Evolutionary conservation across 2,329 filamentous ascomycete genomes (phyloP).

Genomic region (Exserohilum rostratum): DNA sequence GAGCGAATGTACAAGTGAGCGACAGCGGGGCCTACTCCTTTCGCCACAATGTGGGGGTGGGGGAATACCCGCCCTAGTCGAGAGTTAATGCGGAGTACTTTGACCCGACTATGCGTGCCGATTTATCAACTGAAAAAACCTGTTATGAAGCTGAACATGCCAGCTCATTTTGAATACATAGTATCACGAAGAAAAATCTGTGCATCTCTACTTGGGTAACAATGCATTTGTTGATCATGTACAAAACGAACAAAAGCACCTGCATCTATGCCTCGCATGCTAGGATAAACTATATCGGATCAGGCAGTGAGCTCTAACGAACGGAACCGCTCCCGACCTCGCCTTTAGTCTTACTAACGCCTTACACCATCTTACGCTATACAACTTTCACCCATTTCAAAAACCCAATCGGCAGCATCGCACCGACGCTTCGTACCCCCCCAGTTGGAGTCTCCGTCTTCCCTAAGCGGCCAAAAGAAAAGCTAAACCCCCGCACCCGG

Average conservation of each 20-base stretch:
- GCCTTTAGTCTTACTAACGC: neutral
- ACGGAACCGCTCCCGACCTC: neutral
- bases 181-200: neutral
- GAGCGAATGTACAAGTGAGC: conserved; percentile 21
- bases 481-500: conserved; percentile 1
- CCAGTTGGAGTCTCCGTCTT: neutral
- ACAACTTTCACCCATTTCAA: neutral
- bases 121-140: neutral
- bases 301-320: neutral
- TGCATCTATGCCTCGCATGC: too few relatives aligned
- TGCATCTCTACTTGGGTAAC: neutral
- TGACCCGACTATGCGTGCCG: neutral
- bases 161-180: too few relatives aligned
- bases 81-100: too few relatives aligned
- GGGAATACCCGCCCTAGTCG: neutral
- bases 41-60: neutral
- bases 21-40: neutral
- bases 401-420: conserved; percentile 1
- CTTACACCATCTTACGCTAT: too few relatives aligned
- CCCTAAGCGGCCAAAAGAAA: too few relatives aligned
- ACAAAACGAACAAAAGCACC: too few relatives aligned
- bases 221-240: too few relatives aligned
- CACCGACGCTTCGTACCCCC: neutral
- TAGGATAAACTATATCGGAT: too few relatives aligned
- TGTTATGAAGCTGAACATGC: neutral